phyloP scores from a whole-genome alignment of 257 asterid genomes.

The Euphrasia confusa region DNA sequence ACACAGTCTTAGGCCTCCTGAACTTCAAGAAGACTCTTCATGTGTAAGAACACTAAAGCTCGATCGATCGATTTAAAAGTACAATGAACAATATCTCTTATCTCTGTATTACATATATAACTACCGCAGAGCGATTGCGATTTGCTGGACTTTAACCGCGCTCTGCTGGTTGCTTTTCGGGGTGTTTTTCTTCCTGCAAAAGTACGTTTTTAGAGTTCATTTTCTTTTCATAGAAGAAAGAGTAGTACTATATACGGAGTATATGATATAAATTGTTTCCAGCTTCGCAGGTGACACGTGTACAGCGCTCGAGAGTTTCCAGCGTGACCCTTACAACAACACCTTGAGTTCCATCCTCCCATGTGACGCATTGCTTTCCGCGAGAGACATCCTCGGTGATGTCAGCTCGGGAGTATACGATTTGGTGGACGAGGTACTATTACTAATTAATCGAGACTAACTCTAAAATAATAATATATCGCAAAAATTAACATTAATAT shows the following conservation, averaged over 20 bases:
- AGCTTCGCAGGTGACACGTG: conserved; percentile 79
- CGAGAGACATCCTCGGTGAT: conserved; percentile 41
- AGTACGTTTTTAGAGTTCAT: conserved; percentile 30
- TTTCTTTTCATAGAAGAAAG: no score
- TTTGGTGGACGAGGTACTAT: conserved; percentile 50
- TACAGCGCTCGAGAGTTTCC: conserved; percentile 66
- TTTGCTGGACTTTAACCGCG: conserved; percentile 58
- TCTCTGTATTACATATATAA: no score
- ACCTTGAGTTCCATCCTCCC: conserved; percentile 82
- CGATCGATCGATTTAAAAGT: neutral
- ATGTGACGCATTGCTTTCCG: conserved; percentile 63
- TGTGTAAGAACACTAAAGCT: conserved; percentile 27
- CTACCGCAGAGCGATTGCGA: conserved; percentile 43
- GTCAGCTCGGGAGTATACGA: conserved; percentile 52
- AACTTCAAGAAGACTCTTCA: conserved; percentile 27
- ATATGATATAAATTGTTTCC: neutral
- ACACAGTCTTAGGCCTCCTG: conserved; percentile 33
- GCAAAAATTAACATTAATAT: no score
- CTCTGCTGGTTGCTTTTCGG: conserved; percentile 74
- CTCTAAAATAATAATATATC: no score
- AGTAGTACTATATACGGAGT: no score
- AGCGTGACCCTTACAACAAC: conserved; percentile 68
- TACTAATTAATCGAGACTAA: neutral
- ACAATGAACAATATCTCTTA: no score
- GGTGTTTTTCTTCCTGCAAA: conserved; percentile 52